A percentile compares a stretch with the other conserved stretches of the same genome.
These are phyloP conservation scores for Leucaena leucocephala DNA, from an alignment of 306 rosid species.

Conservation along the genomic window DNA sequence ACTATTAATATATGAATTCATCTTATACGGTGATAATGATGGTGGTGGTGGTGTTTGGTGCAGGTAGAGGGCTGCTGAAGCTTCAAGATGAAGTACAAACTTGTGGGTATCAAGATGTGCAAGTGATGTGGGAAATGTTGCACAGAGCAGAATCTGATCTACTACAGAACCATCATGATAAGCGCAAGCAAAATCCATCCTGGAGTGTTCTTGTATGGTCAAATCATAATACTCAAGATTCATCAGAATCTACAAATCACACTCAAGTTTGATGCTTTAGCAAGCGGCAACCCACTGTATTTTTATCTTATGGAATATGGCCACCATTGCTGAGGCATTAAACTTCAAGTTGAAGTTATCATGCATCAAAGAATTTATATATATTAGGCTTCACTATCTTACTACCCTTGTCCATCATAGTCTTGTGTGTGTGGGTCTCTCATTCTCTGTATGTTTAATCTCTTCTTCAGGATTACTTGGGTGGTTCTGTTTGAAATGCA, in stretches of 20 bases:
- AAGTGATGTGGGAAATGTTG: conserved; percentile 90
- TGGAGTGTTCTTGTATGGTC: conserved; percentile 71
- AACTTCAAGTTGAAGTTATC: conserved; percentile 17
- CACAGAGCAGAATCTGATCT: conserved; percentile 28
- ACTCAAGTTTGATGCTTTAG: conserved; percentile 15
- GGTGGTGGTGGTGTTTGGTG: conserved; percentile 9
- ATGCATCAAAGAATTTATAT: conserved; percentile 13
- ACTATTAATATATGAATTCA: not conserved
- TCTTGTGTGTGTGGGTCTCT: not conserved
- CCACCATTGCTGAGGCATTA: conserved; percentile 32
- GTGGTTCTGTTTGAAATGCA: not conserved
- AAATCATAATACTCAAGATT: conserved; percentile 37
- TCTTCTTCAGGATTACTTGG: not conserved
- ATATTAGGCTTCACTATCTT: conserved; percentile 15
- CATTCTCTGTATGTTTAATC: not conserved
- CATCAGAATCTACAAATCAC: conserved; percentile 49
- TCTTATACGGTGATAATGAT: not conserved
- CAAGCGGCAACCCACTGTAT: conserved; percentile 35
- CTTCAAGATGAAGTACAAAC: conserved; percentile 76
- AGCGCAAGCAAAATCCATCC: conserved; percentile 58
- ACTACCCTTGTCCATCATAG: not conserved
- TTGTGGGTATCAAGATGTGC: conserved; percentile 82
- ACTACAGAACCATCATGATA: conserved; percentile 35
- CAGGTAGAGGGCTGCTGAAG: conserved; percentile 73
- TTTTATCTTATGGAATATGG: conserved; percentile 24